phyloP scores from a whole-genome alignment of 306 rosid genomes.

The Luffa aegyptiaca region DNA sequence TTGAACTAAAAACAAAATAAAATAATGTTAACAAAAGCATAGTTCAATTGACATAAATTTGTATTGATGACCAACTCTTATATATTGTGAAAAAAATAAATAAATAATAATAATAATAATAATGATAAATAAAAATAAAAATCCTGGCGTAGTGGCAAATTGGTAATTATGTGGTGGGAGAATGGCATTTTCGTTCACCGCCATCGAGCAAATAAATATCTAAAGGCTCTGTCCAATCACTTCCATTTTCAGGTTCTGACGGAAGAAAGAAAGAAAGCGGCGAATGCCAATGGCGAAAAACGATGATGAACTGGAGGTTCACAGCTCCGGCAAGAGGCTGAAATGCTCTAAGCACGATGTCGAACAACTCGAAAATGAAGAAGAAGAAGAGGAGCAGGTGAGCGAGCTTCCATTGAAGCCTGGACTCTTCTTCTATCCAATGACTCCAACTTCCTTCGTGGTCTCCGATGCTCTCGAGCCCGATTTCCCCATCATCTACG shows the following conservation, averaged over 20 bases:
- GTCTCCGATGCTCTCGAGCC: slow-evolving; percentile 88
- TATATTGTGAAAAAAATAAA: too few species aligned
- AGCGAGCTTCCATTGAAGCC: slow-evolving; percentile 38
- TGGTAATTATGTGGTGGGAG: background rate
- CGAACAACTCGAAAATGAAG: slow-evolving; percentile 1
- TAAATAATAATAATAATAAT: too few species aligned
- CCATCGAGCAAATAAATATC: background rate
- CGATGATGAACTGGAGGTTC: slow-evolving; percentile 25
- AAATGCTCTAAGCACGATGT: slow-evolving; percentile 29
- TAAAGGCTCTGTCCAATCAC: background rate
- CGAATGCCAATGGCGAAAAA: slow-evolving; percentile 55
- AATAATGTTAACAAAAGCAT: too few species aligned
- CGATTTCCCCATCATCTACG: slow-evolving; percentile 84
- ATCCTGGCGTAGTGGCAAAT: background rate
- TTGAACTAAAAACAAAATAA: too few species aligned
- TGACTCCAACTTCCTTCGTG: slow-evolving; percentile 69
- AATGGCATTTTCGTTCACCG: background rate
- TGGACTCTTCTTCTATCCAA: slow-evolving; percentile 47
- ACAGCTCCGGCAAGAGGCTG: slow-evolving; percentile 57
- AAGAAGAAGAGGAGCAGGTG: slow-evolving; percentile 20
- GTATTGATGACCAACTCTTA: too few species aligned
- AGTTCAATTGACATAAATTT: too few species aligned
- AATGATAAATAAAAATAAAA: too few species aligned
- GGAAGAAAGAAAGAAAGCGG: background rate
- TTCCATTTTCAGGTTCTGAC: slow-evolving; percentile 1